A percentile compares a stretch with the other conserved stretches of the same genome.
Evolutionary conservation across 768 basidiomycete genomes (phyloP).

Genomic region (Xerocomus potaroensis): DNA sequence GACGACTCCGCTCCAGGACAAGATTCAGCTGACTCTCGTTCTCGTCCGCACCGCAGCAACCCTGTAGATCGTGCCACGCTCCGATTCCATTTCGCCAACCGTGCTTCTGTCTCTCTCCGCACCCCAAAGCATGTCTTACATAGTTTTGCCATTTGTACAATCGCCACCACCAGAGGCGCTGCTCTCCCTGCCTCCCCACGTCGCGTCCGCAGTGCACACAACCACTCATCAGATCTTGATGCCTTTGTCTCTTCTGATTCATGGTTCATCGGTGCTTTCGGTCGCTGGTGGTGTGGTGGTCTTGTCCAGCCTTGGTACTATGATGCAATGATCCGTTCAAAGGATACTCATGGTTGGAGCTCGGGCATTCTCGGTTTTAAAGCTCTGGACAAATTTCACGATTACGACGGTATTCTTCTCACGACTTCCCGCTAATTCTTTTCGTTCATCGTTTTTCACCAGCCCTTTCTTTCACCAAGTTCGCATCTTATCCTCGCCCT

Average conservation of each 20-base stretch:
- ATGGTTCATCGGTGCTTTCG: constrained; percentile 90
- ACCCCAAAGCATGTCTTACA: constrained; percentile 89
- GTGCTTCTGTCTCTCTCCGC: constrained; percentile 86
- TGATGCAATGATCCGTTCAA: constrained; percentile 57
- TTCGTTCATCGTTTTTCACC: constrained; percentile 9
- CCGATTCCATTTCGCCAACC: constrained; percentile 82
- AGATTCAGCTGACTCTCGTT: constrained; percentile 25
- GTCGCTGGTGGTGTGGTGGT: constrained; percentile 87
- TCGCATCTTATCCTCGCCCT: constrained; percentile 41
- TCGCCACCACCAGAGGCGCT: constrained; percentile 49
- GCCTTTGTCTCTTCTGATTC: constrained; percentile 62
- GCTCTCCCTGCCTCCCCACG: constrained; percentile 52
- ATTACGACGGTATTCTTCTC: constrained; percentile 53
- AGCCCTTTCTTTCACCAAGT: constrained; percentile 52
- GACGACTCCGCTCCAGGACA: constrained; percentile 45
- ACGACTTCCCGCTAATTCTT: not conserved
- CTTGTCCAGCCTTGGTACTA: constrained; percentile 78
- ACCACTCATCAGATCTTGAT: constrained; percentile 34
- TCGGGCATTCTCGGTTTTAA: constrained; percentile 78
- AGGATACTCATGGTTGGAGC: constrained; percentile 69
- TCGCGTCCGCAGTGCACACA: constrained; percentile 34
- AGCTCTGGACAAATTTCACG: constrained; percentile 63
- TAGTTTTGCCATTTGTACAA: constrained; percentile 81
- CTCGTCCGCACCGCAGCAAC: constrained; percentile 18
- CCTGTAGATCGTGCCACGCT: constrained; percentile 27